Evolutionary conservation across 768 basidiomycete species (phyloP).

Genomic region (Sporobolomyces phaffii): DNA sequence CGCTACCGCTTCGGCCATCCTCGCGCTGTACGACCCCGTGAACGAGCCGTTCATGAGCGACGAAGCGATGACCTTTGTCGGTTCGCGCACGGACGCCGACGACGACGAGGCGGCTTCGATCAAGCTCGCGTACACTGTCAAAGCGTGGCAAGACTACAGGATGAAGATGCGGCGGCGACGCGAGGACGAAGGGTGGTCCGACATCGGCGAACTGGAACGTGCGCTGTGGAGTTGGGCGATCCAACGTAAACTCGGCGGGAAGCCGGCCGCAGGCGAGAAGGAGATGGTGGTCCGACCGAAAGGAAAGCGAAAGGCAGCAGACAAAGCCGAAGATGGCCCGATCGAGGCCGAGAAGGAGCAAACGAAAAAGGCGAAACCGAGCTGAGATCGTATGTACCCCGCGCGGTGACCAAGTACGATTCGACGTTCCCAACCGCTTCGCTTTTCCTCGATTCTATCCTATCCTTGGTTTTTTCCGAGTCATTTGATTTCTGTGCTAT

Average conservation of each 20-base stretch:
- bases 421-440: neutral
- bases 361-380: constrained; percentile 17
- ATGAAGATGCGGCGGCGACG: constrained; percentile 12
- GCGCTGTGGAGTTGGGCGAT: constrained; percentile 29
- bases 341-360: neutral
- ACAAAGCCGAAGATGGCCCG: no score
- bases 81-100: neutral
- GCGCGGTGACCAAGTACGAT: neutral
- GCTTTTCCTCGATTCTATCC: no score
- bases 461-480: neutral
- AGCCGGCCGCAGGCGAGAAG: neutral
- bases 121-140: constrained; percentile 31
- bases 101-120: constrained; percentile 1
- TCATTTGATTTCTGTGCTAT: neutral
- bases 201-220: constrained; percentile 21
- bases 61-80: constrained; percentile 11
- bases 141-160: constrained; percentile 16
- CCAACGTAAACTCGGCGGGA: neutral
- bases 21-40: neutral
- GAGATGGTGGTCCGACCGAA: neutral
- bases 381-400: no score
- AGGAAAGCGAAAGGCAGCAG: neutral
- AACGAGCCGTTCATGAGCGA: constrained; percentile 30
- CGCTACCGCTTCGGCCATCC: constrained; percentile 37
- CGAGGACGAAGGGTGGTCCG: constrained; percentile 19